phyloP scores from a whole-genome alignment of 768 basidiomycete genomes.

The Termitomyces sp. region DNA sequence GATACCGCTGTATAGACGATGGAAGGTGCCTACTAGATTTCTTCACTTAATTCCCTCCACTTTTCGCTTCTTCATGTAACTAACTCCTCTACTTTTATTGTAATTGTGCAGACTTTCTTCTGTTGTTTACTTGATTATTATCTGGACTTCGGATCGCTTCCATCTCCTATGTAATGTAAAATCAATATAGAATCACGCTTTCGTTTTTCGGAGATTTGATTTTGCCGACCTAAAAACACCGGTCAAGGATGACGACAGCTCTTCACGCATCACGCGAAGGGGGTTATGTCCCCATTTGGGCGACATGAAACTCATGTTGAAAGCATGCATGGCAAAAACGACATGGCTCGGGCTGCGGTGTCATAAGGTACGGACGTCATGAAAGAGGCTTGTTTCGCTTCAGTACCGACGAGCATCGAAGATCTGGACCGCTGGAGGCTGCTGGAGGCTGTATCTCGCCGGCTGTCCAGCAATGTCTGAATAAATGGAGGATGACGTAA shows the following conservation, averaged over 20 bases:
- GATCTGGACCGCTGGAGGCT: not conserved
- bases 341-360: not conserved
- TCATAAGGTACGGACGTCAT: not conserved
- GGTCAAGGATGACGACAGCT: not conserved
- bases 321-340: not conserved
- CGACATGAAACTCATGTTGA: not conserved
- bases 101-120: not conserved
- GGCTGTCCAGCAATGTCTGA: not conserved
- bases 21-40: not conserved
- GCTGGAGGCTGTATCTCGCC: not conserved
- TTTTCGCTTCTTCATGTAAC: not conserved
- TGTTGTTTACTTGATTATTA: not conserved
- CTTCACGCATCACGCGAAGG: slow-evolving; percentile 1
- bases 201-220: not conserved
- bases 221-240: no score
- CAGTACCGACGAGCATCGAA: not conserved
- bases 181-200: not conserved
- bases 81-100: not conserved
- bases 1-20: slow-evolving; percentile 11
- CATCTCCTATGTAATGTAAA: not conserved
- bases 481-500: not conserved
- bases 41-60: not conserved
- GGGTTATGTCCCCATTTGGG: not conserved
- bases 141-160: not conserved
- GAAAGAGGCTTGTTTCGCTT: not conserved